Evolutionary conservation across 108 stramenopile genomes (phyloP).

Genomic region (Cyclotella sp.): DNA sequence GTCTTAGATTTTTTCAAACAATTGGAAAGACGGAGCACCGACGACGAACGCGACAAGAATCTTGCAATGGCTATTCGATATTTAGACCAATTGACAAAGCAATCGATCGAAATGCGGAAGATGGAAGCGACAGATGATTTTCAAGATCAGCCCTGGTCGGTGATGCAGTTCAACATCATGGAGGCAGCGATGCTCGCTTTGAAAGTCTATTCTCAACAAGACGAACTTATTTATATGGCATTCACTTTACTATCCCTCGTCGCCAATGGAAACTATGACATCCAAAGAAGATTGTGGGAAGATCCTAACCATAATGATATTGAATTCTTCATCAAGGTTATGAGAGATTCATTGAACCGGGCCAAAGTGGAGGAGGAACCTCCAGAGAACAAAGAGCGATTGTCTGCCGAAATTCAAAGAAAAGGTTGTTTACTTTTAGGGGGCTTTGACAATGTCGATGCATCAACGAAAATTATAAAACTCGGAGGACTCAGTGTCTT

Average conservation of each 20-base stretch:
- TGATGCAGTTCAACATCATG: not conserved
- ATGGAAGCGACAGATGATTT: not conserved
- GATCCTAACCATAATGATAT: not conserved
- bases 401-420: constrained; percentile 14
- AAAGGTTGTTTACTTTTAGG: constrained; percentile 6
- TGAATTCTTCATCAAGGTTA: not conserved
- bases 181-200: not conserved
- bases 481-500: not conserved
- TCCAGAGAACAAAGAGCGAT: not conserved
- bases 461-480: not conserved
- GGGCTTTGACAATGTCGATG: not conserved
- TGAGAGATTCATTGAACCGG: not conserved
- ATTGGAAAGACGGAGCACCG: not conserved
- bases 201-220: not conserved
- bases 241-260: not conserved
- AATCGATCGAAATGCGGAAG: not conserved
- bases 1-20: constrained; percentile 8
- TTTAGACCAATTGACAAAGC: not conserved
- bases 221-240: not conserved
- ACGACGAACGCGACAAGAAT: constrained; percentile 3
- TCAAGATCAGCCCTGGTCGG: not conserved
- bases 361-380: not conserved
- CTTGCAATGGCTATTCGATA: not conserved
- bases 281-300: not conserved
- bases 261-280: not conserved